These are phyloP conservation scores for Hypericum perforatum DNA, from an alignment of 345 rosid genomes.

Conservation along the genomic window DNA sequence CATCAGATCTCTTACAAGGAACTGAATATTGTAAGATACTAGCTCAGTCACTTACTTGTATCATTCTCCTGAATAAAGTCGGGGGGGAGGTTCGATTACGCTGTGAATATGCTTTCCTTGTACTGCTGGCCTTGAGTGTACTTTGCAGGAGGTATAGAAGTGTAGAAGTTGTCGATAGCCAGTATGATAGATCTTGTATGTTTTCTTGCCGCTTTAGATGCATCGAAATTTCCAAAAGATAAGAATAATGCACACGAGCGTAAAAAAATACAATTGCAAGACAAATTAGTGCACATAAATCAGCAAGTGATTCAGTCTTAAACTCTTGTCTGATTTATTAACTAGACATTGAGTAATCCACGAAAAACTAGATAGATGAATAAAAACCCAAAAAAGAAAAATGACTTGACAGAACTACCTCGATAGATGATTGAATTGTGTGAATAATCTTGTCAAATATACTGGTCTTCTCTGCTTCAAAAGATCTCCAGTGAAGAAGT, in stretches of 20 bases:
- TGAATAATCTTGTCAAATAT: constrained; percentile 52
- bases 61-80: constrained; percentile 36
- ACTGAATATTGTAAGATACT: no score
- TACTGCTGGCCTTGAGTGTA: constrained; percentile 46
- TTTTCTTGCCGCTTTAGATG: constrained; percentile 34
- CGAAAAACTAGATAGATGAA: no score
- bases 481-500: constrained; percentile 59
- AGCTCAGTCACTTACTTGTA: constrained; percentile 9
- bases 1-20: no score
- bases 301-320: no score
- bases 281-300: no score
- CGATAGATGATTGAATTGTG: constrained; percentile 34
- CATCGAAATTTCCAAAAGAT: neutral
- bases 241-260: neutral
- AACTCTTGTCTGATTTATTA: no score
- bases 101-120: constrained; percentile 27
- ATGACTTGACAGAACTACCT: constrained; percentile 21
- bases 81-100: constrained; percentile 32
- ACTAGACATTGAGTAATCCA: no score
- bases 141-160: constrained; percentile 52
- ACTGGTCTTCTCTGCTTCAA: constrained; percentile 56
- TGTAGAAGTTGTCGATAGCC: constrained; percentile 59
- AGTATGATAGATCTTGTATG: constrained; percentile 41
- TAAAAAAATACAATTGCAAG: no score
- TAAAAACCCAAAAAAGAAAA: no score